phyloP scores from a whole-genome alignment of 1,284 basidiomycete genomes.

The Rhizoctonia solani region DNA sequence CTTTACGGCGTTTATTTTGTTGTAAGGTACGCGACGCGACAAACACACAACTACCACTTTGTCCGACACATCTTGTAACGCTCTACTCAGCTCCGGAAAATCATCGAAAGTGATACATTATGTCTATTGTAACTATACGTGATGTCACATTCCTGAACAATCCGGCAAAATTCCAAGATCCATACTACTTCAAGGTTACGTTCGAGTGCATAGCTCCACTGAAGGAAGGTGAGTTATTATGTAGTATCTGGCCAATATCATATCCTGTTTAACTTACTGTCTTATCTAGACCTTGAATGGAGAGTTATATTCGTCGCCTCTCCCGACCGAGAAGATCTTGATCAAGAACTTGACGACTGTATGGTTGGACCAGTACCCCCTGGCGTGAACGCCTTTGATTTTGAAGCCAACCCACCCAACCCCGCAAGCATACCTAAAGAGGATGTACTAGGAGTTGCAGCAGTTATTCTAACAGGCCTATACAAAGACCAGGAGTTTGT shows the following conservation, averaged over 20 bases:
- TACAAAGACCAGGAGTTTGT: constrained; percentile 97
- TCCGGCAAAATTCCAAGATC: constrained; percentile 87
- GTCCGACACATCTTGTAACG: background rate
- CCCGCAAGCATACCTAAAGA: constrained; percentile 75
- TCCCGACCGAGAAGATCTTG: constrained; percentile 86
- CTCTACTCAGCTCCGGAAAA: too few species aligned
- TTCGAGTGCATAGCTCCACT: constrained; percentile 96
- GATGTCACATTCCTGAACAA: constrained; percentile 83
- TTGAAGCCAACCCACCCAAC: constrained; percentile 76
- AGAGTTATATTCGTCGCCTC: constrained; percentile 96
- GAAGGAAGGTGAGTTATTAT: constrained; percentile 70
- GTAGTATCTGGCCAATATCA: background rate
- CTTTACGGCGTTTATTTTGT: background rate
- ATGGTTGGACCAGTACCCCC: constrained; percentile 95
- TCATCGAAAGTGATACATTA: too few species aligned
- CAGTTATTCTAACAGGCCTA: constrained; percentile 87
- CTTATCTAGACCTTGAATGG: constrained; percentile 94
- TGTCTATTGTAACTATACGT: constrained; percentile 49
- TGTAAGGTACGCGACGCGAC: constrained; percentile 13
- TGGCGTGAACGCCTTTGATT: constrained; percentile 96
- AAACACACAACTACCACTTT: background rate
- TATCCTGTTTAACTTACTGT: background rate
- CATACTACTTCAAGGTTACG: constrained; percentile 93
- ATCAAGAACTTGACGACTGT: constrained; percentile 95
- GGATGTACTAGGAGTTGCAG: constrained; percentile 88